phyloP scores from a whole-genome alignment of 805 yeast genomes.

The Candida gorgasii region DNA sequence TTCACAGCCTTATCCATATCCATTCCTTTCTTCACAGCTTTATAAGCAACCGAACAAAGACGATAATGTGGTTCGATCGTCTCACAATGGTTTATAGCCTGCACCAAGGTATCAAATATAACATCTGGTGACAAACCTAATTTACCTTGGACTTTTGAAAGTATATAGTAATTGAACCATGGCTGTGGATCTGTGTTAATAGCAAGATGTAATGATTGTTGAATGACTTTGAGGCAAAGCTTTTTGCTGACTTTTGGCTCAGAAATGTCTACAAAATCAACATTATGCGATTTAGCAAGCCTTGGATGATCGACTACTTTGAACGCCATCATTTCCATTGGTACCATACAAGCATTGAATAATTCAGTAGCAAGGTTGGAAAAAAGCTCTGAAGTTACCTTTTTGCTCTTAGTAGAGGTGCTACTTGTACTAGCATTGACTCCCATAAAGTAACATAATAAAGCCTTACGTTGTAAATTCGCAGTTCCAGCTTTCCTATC shows the following conservation, averaged over 20 bases:
- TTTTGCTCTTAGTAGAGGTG: not conserved
- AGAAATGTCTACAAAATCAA: conserved; percentile 26
- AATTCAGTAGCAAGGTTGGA: conserved; percentile 56
- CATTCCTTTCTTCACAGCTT: conserved; percentile 48
- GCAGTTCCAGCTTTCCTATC: conserved; percentile 67
- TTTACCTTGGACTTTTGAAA: conserved; percentile 60
- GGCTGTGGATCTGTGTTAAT: conserved; percentile 43
- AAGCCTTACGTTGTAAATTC: conserved; percentile 62
- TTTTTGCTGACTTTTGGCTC: conserved; percentile 21
- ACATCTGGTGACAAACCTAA: conserved; percentile 29
- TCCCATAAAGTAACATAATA: conserved; percentile 77
- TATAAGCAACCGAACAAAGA: conserved; percentile 57
- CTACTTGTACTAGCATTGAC: conserved; percentile 33
- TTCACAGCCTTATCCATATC: conserved; percentile 37
- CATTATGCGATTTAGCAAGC: conserved; percentile 27
- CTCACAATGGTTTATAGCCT: conserved; percentile 47
- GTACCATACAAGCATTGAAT: conserved; percentile 58
- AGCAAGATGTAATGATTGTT: conserved; percentile 49
- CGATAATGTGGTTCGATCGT: conserved; percentile 76
- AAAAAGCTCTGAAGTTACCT: conserved; percentile 46
- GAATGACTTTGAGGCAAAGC: conserved; percentile 39
- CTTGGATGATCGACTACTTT: conserved; percentile 39
- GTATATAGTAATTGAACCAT: conserved; percentile 64
- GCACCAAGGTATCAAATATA: conserved; percentile 43
- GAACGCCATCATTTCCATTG: conserved; percentile 66